Evolutionary conservation across 495 filamentous ascomycete genomes (phyloP), one percentile per base, ranked within the genome.

Genomic region (Podospora comata): DNA sequence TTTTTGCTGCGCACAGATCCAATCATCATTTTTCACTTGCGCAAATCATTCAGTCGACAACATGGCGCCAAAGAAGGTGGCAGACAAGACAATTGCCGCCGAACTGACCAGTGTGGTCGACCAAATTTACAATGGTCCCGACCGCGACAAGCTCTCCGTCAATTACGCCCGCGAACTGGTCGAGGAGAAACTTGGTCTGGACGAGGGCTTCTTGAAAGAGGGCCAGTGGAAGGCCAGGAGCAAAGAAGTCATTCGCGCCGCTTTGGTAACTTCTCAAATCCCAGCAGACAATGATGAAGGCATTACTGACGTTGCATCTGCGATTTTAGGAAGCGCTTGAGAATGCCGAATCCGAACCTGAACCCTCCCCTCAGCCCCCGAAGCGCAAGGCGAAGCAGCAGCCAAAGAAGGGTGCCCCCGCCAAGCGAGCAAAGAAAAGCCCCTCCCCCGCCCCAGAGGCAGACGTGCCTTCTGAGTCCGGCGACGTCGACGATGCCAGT

Each of bases 171-270:
- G 94, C 53, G 80, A 86, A 44, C 81, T 81, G 1, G 89, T 86
- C 3, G 92, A 94, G 72, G 78, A 87, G 70, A 75, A 88, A 57
- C 77, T 93, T 6, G 82, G 78, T 28, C 84, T 99, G 1, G 83
- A 85, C 3, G 79, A 85, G 4, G 91, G 86, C 0, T 97, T 91
- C 72, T 88, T 96, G 73, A 91, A 88, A 71, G 77, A 85, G 56
- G 76, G 71, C 3, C 76, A 83, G 19, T 97, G 94, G 95, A 96
- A 95, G 72, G 75, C 80, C n/a, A 85, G 84, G 71, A 96, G 92
- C 78, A 92, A 96, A 67, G 72, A 83, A 19, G 74, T 96, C 32
- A 92, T 97, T 65, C 83, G 85, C 67, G 82, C 85, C 18, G 86
- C 88, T 76, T 85, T 91, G 65, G 94, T 96, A 83, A 73, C 88